Percentiles rank a stretch among this genome's conserved stretches.
These are phyloP conservation scores for Periconia sp. DNA, from an alignment of 2,329 filamentous ascomycete genomes.

Conservation along the genomic window DNA sequence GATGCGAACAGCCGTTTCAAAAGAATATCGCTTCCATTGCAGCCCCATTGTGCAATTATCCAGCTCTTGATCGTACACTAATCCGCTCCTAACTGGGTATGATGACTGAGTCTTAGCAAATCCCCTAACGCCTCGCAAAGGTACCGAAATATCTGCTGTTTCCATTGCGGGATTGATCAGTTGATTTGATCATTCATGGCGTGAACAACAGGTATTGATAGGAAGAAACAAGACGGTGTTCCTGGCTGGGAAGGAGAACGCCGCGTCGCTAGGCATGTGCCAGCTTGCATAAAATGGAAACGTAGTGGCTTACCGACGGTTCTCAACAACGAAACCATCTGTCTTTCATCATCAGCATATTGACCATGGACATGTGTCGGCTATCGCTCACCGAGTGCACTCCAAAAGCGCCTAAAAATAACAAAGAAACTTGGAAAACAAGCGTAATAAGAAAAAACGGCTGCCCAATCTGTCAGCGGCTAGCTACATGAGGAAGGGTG, in stretches of 20 bases:
- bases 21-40: slow-evolving; percentile 12
- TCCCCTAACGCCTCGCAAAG: slow-evolving; percentile 32
- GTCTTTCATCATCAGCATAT: too few species aligned
- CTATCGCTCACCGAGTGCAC: slow-evolving; percentile 8
- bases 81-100: slow-evolving; percentile 13
- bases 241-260: too few species aligned
- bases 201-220: too few species aligned
- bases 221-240: too few species aligned
- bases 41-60: slow-evolving; percentile 9
- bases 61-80: slow-evolving; percentile 23
- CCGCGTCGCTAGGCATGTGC: too few species aligned
- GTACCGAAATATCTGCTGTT: slow-evolving; percentile 18
- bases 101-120: slow-evolving; percentile 13
- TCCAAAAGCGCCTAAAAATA: slow-evolving; percentile 9
- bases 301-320: too few species aligned
- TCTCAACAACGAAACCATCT: too few species aligned
- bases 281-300: too few species aligned
- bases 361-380: too few species aligned
- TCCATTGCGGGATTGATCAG: background rate
- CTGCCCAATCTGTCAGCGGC: background rate
- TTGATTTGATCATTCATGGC: too few species aligned
- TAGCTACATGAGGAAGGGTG: too few species aligned
- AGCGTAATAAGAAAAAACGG: background rate
- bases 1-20: slow-evolving; percentile 12
- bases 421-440: background rate